Percentiles rank a stretch among this genome's conserved stretches.
phyloP scores from a whole-genome alignment of 2,329 filamentous ascomycete genomes.

The Simplicillium sp. region DNA sequence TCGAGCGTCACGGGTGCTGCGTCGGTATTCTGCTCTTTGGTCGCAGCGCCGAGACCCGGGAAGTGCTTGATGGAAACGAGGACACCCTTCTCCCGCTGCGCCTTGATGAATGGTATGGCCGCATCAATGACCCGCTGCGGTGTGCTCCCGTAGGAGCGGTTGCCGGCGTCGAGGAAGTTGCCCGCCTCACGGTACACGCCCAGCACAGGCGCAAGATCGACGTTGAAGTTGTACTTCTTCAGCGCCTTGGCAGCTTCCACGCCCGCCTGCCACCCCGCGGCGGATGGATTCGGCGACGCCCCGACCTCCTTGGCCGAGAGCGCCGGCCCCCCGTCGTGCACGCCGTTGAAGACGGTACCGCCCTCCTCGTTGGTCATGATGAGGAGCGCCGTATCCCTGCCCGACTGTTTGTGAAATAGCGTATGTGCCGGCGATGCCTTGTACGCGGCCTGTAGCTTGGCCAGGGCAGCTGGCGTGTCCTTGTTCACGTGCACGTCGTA shows the following conservation, averaged over 20 bases:
- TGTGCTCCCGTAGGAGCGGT: constrained; percentile 8
- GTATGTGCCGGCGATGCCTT: constrained; percentile 14
- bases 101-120: constrained; percentile 8
- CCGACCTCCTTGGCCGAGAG: constrained; percentile 9
- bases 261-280: constrained; percentile 4
- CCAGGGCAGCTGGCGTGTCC: constrained; percentile 25
- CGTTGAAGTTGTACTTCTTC: constrained; percentile 6
- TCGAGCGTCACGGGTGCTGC: constrained; percentile 8
- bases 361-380: constrained; percentile 10
- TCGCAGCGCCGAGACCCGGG: constrained; percentile 10
- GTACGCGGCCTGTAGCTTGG: constrained; percentile 31
- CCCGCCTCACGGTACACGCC: constrained; percentile 7
- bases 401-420: constrained; percentile 3
- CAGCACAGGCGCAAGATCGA: constrained; percentile 10
- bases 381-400: constrained; percentile 5
- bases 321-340: constrained; percentile 7
- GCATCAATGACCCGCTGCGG: constrained; percentile 5
- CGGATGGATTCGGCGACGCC: constrained; percentile 5
- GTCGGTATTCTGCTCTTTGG: constrained; percentile 10
- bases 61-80: constrained; percentile 10
- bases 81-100: constrained; percentile 9
- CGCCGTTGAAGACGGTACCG: constrained; percentile 8
- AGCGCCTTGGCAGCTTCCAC: constrained; percentile 7
- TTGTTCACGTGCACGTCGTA: constrained; percentile 17
- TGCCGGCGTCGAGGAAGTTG: constrained; percentile 8